Base-by-base conservation (phyloP, 768 basidiomycete species). In the Agaricus blazei region DNA sequence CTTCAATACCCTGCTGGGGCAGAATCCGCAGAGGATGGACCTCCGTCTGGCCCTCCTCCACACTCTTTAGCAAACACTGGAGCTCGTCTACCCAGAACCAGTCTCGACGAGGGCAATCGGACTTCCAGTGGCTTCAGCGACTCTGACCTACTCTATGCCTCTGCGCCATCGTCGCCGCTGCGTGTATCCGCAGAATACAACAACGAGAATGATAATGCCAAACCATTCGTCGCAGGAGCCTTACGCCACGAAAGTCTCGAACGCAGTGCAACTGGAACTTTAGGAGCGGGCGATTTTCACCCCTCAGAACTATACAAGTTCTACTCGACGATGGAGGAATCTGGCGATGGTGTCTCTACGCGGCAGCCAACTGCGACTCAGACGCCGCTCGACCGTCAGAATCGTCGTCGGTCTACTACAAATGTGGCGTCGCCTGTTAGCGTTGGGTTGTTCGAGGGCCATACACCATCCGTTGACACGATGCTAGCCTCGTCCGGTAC, bases 71-170 rank as follows among this genome's bases (percentile, higher is more conserved):
- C 28, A 4, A 8, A 27, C 15, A 27, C 46, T 19, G 41, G 29
- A 34, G 34, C 53, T 11, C 54, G 31, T 14, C 48, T 28, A 3
- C 54, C 28, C 14, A 19, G 26, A 26, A 40, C 19, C 11, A n/a
- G 54, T 24, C 31, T 48, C 29, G 54, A 48, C n/a, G 54, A 55
- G 9, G 47, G 41, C 8, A 40, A 34, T 24, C 34, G 9, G 8
- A 38, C 36, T 3, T 55, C 54, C 23, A 48, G 46, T 34, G 29
- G 24, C 8, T 37, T 40, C 27, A 55, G 46, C 28, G 54, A 55
- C 27, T 55, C 54, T 11, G 46, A 48, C 3, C 28, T 55, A 19
- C 29, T 55, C 36, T 55, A 55, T 31, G 54, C 54, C 34, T 55
- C 54, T 9, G 54, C 54, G 6, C 47, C 54, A 8, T 55, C 54